A percentile compares a stretch with the other conserved stretches of the same genome.
Conservation (phyloP, 2,329 filamentous ascomycete genomes). For the Fusarium marasasianum region DNA sequence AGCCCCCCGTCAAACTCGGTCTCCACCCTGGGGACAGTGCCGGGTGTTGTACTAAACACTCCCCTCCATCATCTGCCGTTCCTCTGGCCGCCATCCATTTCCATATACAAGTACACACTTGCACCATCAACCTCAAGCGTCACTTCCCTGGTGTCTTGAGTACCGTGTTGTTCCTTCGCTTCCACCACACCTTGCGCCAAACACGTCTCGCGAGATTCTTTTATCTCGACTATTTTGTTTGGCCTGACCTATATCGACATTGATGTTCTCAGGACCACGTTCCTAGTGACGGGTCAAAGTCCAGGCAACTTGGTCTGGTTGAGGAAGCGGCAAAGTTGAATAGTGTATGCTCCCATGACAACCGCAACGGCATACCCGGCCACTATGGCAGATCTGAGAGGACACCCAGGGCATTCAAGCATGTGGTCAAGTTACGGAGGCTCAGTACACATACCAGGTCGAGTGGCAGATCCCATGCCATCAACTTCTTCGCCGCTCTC, state of each 20-base stretch:
- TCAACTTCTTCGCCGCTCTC: conserved; percentile 59
- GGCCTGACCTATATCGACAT: conserved; percentile 19
- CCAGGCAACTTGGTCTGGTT: conserved; percentile 36
- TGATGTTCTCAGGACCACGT: conserved; percentile 36
- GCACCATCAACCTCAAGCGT: conserved; percentile 52
- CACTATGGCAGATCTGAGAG: conserved; percentile 71
- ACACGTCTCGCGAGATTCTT: conserved; percentile 18
- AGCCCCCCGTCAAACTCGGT: conserved; percentile 47
- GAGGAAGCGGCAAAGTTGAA: conserved; percentile 34
- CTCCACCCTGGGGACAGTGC: conserved; percentile 59
- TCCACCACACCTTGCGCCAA: conserved; percentile 26
- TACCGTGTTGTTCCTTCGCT: conserved; percentile 27
- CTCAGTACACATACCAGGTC: conserved; percentile 62
- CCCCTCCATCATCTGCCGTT: conserved; percentile 60
- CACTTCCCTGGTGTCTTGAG: conserved; percentile 35
- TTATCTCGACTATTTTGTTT: conserved; percentile 8
- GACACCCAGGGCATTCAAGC: conserved; percentile 65
- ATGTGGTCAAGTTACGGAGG: conserved; percentile 68
- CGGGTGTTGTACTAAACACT: conserved; percentile 59
- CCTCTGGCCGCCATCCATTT: conserved; percentile 50
- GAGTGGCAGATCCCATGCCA: conserved; percentile 60
- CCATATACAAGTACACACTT: conserved; percentile 59
- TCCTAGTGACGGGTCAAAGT: conserved; percentile 40
- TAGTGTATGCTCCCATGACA: conserved; percentile 67
- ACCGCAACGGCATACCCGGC: conserved; percentile 68